Base-by-base conservation (phyloP, 2,329 filamentous ascomycete genomes). In the Neospermospora avenae region DNA sequence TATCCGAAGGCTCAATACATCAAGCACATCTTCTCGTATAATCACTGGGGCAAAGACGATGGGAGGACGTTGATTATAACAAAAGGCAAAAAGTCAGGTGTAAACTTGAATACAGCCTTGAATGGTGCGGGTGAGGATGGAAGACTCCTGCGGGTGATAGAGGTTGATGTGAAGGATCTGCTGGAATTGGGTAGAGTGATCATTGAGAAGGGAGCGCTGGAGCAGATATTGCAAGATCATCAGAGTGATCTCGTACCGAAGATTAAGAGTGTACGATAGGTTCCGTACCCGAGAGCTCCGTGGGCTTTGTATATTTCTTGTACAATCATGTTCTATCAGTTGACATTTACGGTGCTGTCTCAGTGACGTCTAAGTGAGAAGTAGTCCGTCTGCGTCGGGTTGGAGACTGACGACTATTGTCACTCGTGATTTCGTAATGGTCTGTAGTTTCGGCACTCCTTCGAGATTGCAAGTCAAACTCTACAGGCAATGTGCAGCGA, bases 121-220 rank as follows among this genome's bases (percentile, higher is more conserved):
- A 81, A 83, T 55, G 77, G 83, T 61, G 76, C 87, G 63, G 83
- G 82, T 8, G 78, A 83, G 70, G 83, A 92, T 63, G 91, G 89
- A 20, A 83, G 85, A 58, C 87, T 88, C 8, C 78, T 92, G 67
- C 82, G 84, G 59, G 79, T 88, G 61, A 78, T 82, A n/a, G 89
- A 96, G 64, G 91, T 99, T 37, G 95, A 98, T 76, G 91, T 99
- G 64, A 99, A 98, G 83, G 90, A 98, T 74, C 76, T 99, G 65
- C 77, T 99, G 67, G 90, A 95, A 78, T 86, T 88, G 57, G 89
- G 90, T 57, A 86, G 92, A 70, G 79, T 99, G 62, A 86, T 99
- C 62, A 85, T 99, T 70, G 95, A 99, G 82, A 85, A 89, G 74
- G 77, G 79, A 44, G 93, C 93, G 37, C 80, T 99, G 71, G 82